phyloP scores from a whole-genome alignment of 73 alveolate genomes.

The Uronychia setigera region DNA sequence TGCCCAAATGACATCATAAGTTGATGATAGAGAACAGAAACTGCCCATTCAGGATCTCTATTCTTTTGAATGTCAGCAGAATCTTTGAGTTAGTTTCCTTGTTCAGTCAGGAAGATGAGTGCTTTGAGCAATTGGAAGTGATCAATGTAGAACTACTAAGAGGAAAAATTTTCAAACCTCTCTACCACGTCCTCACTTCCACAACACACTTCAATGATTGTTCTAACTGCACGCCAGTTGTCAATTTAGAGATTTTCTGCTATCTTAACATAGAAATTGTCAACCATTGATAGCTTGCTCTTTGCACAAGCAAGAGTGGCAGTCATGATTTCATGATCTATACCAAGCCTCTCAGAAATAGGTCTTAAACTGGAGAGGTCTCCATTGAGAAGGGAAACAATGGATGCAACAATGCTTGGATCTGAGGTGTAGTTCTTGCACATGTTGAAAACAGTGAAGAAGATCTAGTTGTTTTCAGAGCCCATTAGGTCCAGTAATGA shows the following conservation, averaged over 20 bases:
- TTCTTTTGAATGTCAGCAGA: not conserved
- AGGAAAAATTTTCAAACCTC: not conserved
- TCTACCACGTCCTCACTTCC: not conserved
- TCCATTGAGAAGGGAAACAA: conserved; percentile 8
- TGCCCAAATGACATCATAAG: not conserved
- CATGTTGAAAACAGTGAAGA: not conserved
- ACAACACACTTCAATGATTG: conserved; percentile 6
- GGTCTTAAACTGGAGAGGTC: conserved; percentile 4
- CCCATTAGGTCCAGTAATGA: not conserved
- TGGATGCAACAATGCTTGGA: conserved; percentile 5
- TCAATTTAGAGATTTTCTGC: conserved; percentile 2
- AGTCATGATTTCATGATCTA: conserved; percentile 6
- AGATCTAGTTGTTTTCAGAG: not conserved
- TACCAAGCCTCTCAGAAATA: conserved; percentile 18
- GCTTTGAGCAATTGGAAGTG: not conserved
- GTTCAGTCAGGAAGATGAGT: not conserved
- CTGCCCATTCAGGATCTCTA: conserved; percentile 1
- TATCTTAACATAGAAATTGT: not conserved
- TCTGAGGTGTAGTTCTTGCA: conserved; percentile 5
- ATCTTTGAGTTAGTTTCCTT: not conserved
- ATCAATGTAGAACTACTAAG: not conserved
- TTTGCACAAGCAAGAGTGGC: conserved; percentile 36
- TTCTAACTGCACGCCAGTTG: not conserved
- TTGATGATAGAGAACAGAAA: not conserved
- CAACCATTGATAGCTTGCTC: not conserved